phyloP scores from a whole-genome alignment of 192 early-diverging fungal species.

The Coemansia sp. region DNA sequence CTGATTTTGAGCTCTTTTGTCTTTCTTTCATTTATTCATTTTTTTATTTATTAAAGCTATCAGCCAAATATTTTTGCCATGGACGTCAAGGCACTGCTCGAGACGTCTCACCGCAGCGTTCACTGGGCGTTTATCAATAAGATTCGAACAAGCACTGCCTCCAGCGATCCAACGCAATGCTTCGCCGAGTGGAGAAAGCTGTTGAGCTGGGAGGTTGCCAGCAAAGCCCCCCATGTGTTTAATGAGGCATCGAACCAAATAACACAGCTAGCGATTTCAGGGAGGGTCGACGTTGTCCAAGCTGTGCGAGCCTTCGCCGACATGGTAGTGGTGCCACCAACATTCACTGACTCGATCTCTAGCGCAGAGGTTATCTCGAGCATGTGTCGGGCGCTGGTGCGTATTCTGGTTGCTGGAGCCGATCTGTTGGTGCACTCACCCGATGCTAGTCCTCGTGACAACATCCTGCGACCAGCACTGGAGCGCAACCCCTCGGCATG shows the following conservation, averaged over 20 bases:
- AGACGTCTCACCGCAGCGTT: conserved; percentile 40
- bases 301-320: conserved; percentile 16
- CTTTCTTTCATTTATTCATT: not conserved
- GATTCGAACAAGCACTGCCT: conserved; percentile 14
- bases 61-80: conserved; percentile 1
- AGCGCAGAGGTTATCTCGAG: conserved; percentile 13
- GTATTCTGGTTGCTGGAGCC: conserved; percentile 24
- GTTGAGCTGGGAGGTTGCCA: conserved; percentile 25
- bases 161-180: conserved; percentile 2
- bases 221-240: conserved; percentile 35
- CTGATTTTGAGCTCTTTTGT: not conserved
- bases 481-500: conserved; percentile 30
- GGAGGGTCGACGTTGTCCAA: conserved; percentile 22
- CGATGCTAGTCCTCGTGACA: conserved; percentile 14
- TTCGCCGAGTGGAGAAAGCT: conserved; percentile 33
- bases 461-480: conserved; percentile 23
- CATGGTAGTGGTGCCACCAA: conserved; percentile 20
- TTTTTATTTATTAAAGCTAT: not conserved
- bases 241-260: conserved; percentile 14
- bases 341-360: not conserved
- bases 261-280: conserved; percentile 14
- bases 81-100: conserved; percentile 25
- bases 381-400: conserved; percentile 18
- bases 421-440: conserved; percentile 10
- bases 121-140: conserved; percentile 39